Base-by-base conservation (phyloP, 306 rosid species). In the Coriaria nepalensis region DNA sequence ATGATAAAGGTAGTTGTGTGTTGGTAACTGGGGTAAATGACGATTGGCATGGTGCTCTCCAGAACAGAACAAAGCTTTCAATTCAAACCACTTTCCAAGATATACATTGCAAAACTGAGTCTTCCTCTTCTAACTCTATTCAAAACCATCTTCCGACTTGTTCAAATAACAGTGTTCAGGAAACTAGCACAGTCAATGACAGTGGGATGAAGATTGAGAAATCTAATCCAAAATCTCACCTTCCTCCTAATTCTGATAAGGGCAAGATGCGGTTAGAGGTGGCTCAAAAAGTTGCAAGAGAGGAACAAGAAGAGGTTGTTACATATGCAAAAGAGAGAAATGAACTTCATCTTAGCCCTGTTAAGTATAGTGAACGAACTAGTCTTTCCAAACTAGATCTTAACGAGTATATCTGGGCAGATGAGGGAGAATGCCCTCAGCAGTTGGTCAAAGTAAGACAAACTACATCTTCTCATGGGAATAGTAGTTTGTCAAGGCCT, bases 221-320 rank as follows among this genome's bases (percentile, higher is more conserved):
- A 6, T 8, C 4, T 40, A 43, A 52, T 48, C 55, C 40, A 13
- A 67, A 49, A 42, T 34, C 53, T 15, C 43, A 33, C 42, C 38
- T 33, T 7, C 14, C 41, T 43, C 46, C 43, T 36, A 50, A 6
- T 33, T 33, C 47, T 35, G 39, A 47, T 60, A 60, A 35, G 60
- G 46, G 45, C 35, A 51, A 52, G 35, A 40, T 12, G 33, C 33
- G 33, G 44, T 48, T 61, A 29, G 68, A 55, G 13, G 41, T 51
- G 49, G 63, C 73, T 43, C 57, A 39, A 12, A 45, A 46, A 39
- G 64, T 56, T 47, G 62, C 72, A 35, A 60, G 55, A 49, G 72
- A 60, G 12, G 53, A 48, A 35, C 57, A 53, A 47, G 55, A 46
- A 46, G 72, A 67, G 38, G 54, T 53, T 39, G 73, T 55, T 52